Base-by-base conservation (phyloP, 2,329 filamentous ascomycete species). In the Diplodia mutila region DNA sequence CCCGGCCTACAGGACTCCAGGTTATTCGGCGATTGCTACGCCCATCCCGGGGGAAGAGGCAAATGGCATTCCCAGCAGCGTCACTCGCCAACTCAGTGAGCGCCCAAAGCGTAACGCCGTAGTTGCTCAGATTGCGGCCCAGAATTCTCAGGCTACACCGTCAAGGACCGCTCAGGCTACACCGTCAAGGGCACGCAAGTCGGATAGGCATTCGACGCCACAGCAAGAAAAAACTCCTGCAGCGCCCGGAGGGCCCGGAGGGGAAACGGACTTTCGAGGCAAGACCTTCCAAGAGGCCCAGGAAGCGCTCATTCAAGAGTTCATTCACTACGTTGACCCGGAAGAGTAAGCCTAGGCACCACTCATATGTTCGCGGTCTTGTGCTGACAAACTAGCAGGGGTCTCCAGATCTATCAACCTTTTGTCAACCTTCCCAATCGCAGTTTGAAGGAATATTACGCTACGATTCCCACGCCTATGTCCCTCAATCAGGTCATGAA, bases 201-300 rank as follows among this genome's bases (percentile, higher is more conserved):
- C 57, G 37, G 66, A 37, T 16, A 48, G 57, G 21, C 39, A 64
- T 14, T 25, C 66, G 34, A 52, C 21, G 18, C 76, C 80, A 11
- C 77, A 80, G 34, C 75, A 77, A 37, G 57, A 67, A 23, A 23
- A 59, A 4, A 52, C 21, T 16, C 76, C 80, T n/a, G n/a, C n/a
- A n/a, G n/a, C n/a, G n/a, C n/a, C n/a, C n/a, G n/a, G n/a, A n/a
- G n/a, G n/a, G n/a, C n/a, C n/a, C 8, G 77, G 80, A 39, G 75
- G 77, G 55, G 84, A 83, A 66, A 67, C 82, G 4, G 83, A 86
- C 1, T 94, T 92, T 77, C 87, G 88, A 67, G 91, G 90, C 5
- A 87, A 94, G 61, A 89, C 77, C 11, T 94, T 97, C 75, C 92
- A 96, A 75, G 86, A 93, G 74, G 93, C 93, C 0, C 93, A 97